Conservation (phyloP, 345 rosid species). For the Rhodamnia argentea region DNA sequence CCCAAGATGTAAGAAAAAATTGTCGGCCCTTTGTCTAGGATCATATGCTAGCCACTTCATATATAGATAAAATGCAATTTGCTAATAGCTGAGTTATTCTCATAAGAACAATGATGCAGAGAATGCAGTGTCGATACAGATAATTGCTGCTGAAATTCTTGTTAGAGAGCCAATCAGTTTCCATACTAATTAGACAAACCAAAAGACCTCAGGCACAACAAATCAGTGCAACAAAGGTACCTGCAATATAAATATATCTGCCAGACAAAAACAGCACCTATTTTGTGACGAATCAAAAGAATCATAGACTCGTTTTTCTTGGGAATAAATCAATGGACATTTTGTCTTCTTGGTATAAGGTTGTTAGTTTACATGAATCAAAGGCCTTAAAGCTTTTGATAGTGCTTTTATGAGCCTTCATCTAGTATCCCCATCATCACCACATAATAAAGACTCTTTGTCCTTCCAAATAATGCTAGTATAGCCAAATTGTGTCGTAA, state of each 20-base stretch:
- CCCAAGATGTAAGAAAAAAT: background rate
- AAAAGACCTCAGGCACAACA: background rate
- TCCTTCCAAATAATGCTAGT: slow-evolving; percentile 39
- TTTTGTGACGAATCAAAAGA: background rate
- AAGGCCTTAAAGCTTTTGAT: background rate
- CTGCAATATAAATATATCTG: background rate
- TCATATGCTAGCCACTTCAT: background rate
- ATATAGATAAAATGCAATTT: background rate
- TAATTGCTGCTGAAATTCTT: background rate
- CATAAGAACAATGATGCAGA: background rate
- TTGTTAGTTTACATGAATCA: background rate
- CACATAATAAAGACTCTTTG: slow-evolving; percentile 4
- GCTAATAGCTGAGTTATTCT: background rate
- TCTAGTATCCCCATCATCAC: background rate
- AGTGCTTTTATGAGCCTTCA: background rate
- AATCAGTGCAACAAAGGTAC: background rate
- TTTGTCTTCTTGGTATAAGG: background rate
- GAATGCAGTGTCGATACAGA: background rate
- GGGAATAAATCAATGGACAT: background rate
- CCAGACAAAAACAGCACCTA: background rate
- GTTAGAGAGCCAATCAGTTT: background rate
- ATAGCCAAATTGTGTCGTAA: slow-evolving; percentile 46
- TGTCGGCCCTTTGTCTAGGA: background rate
- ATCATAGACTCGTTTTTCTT: background rate
- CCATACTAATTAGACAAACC: background rate